Evolutionary conservation across 2,329 filamentous ascomycete species (phyloP).

Genomic region (Colletotrichum musae): DNA sequence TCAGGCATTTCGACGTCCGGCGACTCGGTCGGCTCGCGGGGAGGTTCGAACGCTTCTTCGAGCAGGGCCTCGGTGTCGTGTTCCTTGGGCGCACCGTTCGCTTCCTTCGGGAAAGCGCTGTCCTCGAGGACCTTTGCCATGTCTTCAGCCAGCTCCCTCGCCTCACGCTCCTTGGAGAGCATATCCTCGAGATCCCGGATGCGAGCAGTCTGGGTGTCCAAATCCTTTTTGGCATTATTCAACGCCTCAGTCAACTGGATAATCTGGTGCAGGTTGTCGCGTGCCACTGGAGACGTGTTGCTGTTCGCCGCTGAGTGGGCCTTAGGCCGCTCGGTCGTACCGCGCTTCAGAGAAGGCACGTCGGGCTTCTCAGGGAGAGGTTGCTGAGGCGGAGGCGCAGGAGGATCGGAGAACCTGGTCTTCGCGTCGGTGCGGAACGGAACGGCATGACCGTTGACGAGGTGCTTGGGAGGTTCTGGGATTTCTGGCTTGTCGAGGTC

Average conservation of each 20-base stretch:
- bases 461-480: constrained; percentile 63
- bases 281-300: constrained; percentile 69
- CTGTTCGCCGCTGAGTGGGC: constrained; percentile 56
- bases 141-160: constrained; percentile 88
- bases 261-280: constrained; percentile 79
- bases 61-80: constrained; percentile 56
- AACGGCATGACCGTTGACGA: constrained; percentile 66
- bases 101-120: constrained; percentile 55
- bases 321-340: constrained; percentile 82
- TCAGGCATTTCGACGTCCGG: constrained; percentile 45
- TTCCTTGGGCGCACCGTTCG: constrained; percentile 55
- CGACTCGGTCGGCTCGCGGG: constrained; percentile 51
- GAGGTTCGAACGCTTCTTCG: constrained; percentile 63
- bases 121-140: constrained; percentile 79
- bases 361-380: constrained; percentile 95
- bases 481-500: constrained; percentile 68
- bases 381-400: constrained; percentile 92
- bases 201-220: constrained; percentile 84
- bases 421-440: constrained; percentile 81
- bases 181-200: constrained; percentile 86
- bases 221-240: constrained; percentile 85
- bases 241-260: constrained; percentile 88
- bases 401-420: constrained; percentile 90
- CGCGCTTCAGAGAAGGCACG: constrained; percentile 79
- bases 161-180: constrained; percentile 83